Percentiles rank a stretch among this genome's conserved stretches.
These are phyloP conservation scores for Adenanthera pavonina DNA, from an alignment of 306 rosid genomes.

Conservation along the genomic window DNA sequence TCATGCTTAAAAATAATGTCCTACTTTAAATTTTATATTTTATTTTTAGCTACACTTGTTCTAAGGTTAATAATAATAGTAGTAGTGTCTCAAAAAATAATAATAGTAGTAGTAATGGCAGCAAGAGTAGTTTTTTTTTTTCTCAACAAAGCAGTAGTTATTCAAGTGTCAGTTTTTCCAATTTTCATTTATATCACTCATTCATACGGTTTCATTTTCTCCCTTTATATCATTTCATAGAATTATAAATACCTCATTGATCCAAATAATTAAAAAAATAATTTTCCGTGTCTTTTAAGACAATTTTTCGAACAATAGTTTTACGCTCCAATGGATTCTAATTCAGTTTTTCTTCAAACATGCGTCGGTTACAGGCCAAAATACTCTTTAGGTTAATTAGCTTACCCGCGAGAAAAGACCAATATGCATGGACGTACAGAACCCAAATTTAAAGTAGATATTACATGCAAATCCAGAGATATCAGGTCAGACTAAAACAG, in stretches of 20 bases:
- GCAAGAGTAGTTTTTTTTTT: too few species aligned
- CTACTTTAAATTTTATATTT: too few species aligned
- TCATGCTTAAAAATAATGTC: too few species aligned
- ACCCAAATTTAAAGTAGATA: background rate
- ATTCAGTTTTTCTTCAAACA: background rate
- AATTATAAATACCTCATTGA: background rate
- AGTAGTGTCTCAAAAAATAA: too few species aligned
- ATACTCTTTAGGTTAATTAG: background rate
- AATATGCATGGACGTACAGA: background rate
- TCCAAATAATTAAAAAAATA: background rate
- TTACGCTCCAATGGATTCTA: background rate
- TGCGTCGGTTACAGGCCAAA: background rate
- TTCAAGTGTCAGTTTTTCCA: too few species aligned
- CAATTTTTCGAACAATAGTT: background rate
- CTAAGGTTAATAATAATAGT: too few species aligned
- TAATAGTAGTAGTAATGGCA: too few species aligned
- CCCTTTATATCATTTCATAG: background rate
- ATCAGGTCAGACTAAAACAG: constrained; percentile 31
- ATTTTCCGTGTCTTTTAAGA: background rate
- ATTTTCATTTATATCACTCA: background rate
- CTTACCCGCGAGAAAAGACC: background rate
- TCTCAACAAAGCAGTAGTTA: too few species aligned
- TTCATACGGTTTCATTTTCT: background rate
- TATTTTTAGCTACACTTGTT: too few species aligned
- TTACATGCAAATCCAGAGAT: constrained; percentile 8